These are phyloP conservation scores for Clavispora asparagi DNA, from an alignment of 805 yeast genomes.

Conservation along the genomic window DNA sequence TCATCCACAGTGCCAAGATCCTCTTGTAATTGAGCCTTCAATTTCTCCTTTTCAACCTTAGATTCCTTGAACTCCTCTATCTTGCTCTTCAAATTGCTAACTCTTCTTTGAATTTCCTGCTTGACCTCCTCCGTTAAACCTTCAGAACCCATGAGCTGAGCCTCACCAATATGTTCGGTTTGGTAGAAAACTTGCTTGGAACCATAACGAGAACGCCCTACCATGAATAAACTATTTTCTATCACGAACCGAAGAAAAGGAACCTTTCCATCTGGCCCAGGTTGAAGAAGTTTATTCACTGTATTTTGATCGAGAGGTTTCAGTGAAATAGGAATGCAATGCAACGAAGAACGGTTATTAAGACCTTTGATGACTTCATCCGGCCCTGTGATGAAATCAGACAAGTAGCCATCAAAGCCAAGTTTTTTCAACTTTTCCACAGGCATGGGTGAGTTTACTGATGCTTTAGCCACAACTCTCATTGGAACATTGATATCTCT, in stretches of 20 bases:
- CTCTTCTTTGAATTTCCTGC: conserved; percentile 14
- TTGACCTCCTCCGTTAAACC: conserved; percentile 26
- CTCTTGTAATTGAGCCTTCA: conserved; percentile 2
- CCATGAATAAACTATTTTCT: conserved; percentile 47
- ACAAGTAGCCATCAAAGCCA: conserved; percentile 79
- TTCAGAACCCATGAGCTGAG: conserved; percentile 26
- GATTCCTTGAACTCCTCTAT: conserved; percentile 10
- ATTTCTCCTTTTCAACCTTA: conserved; percentile 3
- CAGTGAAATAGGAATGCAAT: conserved; percentile 59
- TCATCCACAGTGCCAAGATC: conserved; percentile 4
- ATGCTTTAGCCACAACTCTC: conserved; percentile 38
- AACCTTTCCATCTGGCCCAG: conserved; percentile 35
- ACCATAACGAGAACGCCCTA: conserved; percentile 63
- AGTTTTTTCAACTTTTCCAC: conserved; percentile 31
- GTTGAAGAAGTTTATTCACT: conserved; percentile 31
- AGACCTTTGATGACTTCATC: conserved; percentile 65
- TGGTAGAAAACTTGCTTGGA: conserved; percentile 44
- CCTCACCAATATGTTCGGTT: conserved; percentile 28
- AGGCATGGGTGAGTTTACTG: conserved; percentile 17
- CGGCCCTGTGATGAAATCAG: conserved; percentile 74
- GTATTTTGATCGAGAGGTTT: conserved; percentile 37
- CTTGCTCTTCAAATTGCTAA: conserved; percentile 11
- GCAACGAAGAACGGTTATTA: conserved; percentile 44
- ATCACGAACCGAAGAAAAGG: conserved; percentile 55
- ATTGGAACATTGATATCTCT: conserved; percentile 47